Evolutionary conservation across 2,329 filamentous ascomycete species (phyloP), one percentile per base, ranked within the genome.

Genomic region (Colletotrichum theobromicola): DNA sequence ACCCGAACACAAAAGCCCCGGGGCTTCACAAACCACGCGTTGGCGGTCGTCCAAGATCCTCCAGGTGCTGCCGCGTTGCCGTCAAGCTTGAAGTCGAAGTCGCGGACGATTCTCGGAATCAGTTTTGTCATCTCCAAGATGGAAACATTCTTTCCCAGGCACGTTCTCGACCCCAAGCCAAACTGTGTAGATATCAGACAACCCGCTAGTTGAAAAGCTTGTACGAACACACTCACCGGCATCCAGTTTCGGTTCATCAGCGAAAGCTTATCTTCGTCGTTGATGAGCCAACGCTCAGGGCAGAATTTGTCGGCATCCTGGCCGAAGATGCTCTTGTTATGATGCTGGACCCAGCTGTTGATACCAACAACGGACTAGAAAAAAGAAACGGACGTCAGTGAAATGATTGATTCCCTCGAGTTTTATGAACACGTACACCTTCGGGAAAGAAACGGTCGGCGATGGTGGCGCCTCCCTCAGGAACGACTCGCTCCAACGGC

Each of bases 401-500:
- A 53, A 9, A 2, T 10, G 10, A 42, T 18, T 6, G 5, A 28
- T 50, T 16, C 4, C 2, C 13, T 7, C 10, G 15, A 64, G n/a
- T 34, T 7, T 61, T 18, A 34, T 8, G 6, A 12, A 4, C 3
- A 76, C 78, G 64, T 73, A 81, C 79, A 1, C 81, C 81, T 6
- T 78, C 79, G 0, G 82, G 83, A 4, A 84, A 79, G 34, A 79
- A 81, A 1, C 75, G 28, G 0, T 80, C 82, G 2, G 82, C 81
- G 7, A 90, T 82, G 7, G 83, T 82, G 0, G 82, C 81, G 0
- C 89, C 89, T 0, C 82, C 84, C 4, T 82, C 70, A 0, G 88
- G 87, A 0, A 90, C 88, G 1, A 85, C 81, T 6, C 89, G 84
- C 78, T 87, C 86, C n/a, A 90, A 79, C 4, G 88, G 85, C 13